phyloP scores from a whole-genome alignment of 2,329 filamentous ascomycete genomes.

The Trichoderma hamatum region DNA sequence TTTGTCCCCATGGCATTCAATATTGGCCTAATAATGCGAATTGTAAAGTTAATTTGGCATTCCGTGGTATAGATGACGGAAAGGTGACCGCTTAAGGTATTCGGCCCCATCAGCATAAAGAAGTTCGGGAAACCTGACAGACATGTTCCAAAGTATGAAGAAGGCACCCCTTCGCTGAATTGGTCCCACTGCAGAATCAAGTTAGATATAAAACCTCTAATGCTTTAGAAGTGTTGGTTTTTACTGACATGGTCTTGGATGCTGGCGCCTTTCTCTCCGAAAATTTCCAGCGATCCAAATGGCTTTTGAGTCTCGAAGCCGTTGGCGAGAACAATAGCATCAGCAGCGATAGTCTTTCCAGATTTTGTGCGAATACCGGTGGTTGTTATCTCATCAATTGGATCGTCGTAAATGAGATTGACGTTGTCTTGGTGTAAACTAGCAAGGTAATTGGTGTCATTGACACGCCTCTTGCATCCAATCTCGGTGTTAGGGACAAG shows the following conservation, averaged over 20 bases:
- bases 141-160: slow-evolving; percentile 54
- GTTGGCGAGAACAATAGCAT: slow-evolving; percentile 51
- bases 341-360: slow-evolving; percentile 31
- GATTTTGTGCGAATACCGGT: slow-evolving; percentile 30
- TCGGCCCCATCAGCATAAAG: slow-evolving; percentile 40
- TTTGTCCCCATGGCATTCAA: slow-evolving; percentile 32
- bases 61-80: slow-evolving; percentile 55
- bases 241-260: slow-evolving; percentile 46
- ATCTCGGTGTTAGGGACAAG: slow-evolving; percentile 40
- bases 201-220: slow-evolving; percentile 31
- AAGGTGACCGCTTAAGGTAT: slow-evolving; percentile 50
- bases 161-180: slow-evolving; percentile 33
- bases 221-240: background rate
- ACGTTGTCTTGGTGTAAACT: slow-evolving; percentile 38
- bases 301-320: slow-evolving; percentile 53
- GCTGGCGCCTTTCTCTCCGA: slow-evolving; percentile 45
- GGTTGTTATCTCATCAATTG: slow-evolving; percentile 27
- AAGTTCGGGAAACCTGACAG: slow-evolving; percentile 52
- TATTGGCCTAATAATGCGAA: slow-evolving; percentile 44
- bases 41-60: slow-evolving; percentile 53
- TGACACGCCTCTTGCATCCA: slow-evolving; percentile 43
- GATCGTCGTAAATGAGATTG: slow-evolving; percentile 34
- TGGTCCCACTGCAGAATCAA: slow-evolving; percentile 29
- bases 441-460: slow-evolving; percentile 40
- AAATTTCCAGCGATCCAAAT: slow-evolving; percentile 51